Evolutionary conservation across 2,329 filamentous ascomycete genomes (phyloP).

Genomic region (Colletotrichum karsti): DNA sequence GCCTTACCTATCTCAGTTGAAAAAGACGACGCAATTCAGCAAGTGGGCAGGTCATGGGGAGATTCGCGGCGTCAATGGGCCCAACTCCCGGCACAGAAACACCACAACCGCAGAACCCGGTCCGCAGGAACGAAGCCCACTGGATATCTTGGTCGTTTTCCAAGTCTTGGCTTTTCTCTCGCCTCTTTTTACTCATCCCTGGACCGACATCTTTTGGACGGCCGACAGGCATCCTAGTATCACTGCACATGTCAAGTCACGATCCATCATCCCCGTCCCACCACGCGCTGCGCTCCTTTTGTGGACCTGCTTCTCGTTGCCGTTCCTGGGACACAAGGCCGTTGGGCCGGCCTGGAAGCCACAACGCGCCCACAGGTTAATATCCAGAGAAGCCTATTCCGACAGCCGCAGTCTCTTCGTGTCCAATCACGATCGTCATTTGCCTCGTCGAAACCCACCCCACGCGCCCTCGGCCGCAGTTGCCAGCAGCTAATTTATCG

Average conservation of each 20-base stretch:
- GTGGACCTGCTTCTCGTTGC: constrained; percentile 8
- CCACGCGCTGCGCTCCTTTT: constrained; percentile 19
- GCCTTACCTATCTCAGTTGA: neutral
- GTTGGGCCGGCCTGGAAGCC: constrained; percentile 16
- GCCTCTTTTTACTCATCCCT: neutral
- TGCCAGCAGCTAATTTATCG: neutral
- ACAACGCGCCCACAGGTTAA: neutral
- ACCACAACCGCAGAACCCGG: neutral
- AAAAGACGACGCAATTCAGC: neutral
- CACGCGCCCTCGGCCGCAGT: neutral
- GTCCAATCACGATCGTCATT: neutral
- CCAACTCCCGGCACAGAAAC: neutral
- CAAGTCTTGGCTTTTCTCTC: constrained; percentile 3
- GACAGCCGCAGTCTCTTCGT: neutral
- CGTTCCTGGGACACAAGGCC: constrained; percentile 19
- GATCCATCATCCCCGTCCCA: constrained; percentile 5
- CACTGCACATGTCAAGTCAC: neutral
- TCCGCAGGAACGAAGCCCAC: constrained; percentile 6
- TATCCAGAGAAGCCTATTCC: constrained; percentile 19
- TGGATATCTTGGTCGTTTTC: neutral
- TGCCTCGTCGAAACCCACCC: neutral
- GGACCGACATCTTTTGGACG: neutral
- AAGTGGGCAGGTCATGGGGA: constrained; percentile 18
- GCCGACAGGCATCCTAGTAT: no score
- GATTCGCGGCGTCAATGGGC: constrained; percentile 13